These are phyloP conservation scores for Sisymbrium altissimum DNA, from an alignment of 345 rosid species.

Conservation along the genomic window DNA sequence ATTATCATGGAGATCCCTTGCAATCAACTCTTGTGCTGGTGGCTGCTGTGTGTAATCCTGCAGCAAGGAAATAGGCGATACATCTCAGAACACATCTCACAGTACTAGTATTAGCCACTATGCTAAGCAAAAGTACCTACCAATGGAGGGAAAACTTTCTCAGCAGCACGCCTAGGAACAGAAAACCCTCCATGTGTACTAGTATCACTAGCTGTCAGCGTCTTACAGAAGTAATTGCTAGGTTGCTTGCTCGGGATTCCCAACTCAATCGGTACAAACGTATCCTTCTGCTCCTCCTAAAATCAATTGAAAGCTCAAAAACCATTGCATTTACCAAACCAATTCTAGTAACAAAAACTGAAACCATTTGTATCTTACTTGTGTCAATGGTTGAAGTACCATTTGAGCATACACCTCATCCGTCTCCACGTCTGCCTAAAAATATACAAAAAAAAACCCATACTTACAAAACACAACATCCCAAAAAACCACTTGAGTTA, in stretches of 20 bases:
- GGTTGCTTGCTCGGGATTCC: conserved; percentile 53
- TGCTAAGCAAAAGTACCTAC: conserved; percentile 25
- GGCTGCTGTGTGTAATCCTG: conserved; percentile 36
- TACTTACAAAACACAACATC: background rate
- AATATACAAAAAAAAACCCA: background rate
- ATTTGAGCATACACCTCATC: conserved; percentile 57
- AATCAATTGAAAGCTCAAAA: background rate
- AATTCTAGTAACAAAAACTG: background rate
- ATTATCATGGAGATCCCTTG: conserved; percentile 41
- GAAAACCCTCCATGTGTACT: conserved; percentile 80
- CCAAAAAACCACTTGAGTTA: conserved; percentile 21
- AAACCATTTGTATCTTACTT: conserved; percentile 19
- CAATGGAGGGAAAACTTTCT: conserved; percentile 71
- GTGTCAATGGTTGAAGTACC: conserved; percentile 49
- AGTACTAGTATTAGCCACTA: background rate
- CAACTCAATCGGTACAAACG: conserved; percentile 43
- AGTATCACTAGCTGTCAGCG: conserved; percentile 55
- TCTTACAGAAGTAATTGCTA: conserved; percentile 51
- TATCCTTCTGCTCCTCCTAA: conserved; percentile 52
- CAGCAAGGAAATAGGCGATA: background rate
- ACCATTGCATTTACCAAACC: background rate
- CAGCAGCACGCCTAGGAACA: conserved; percentile 73
- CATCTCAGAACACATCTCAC: background rate
- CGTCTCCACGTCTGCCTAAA: conserved; percentile 49
- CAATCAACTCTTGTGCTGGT: conserved; percentile 37